phyloP scores from a whole-genome alignment of 495 filamentous ascomycete species.

The Chaetomidium leptoderma region DNA sequence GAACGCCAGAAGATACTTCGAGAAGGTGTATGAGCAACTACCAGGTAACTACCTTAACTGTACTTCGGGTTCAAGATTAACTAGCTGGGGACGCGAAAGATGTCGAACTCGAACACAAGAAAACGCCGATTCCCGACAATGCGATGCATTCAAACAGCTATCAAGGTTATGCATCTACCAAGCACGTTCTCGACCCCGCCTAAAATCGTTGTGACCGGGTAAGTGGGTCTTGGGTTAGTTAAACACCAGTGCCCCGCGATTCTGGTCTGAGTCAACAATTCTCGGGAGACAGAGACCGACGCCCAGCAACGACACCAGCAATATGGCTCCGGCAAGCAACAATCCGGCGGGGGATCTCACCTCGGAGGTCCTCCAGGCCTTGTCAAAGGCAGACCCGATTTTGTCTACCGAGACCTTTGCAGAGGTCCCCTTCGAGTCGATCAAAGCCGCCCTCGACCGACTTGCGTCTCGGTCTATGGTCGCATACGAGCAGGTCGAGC shows the following conservation, averaged over 20 bases:
- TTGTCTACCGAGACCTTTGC: slow-evolving; percentile 75
- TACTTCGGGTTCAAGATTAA: too few relatives aligned
- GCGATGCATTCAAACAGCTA: neutral
- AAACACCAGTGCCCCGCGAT: slow-evolving; percentile 21
- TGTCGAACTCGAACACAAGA: too few relatives aligned
- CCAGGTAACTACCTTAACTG: too few relatives aligned
- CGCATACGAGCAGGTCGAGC: slow-evolving; percentile 72
- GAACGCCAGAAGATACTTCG: too few relatives aligned
- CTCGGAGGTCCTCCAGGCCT: slow-evolving; percentile 59
- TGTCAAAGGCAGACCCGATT: slow-evolving; percentile 62
- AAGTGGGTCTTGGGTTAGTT: slow-evolving; percentile 7
- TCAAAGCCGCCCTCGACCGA: slow-evolving; percentile 85
- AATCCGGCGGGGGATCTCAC: slow-evolving; percentile 51
- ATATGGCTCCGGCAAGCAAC: slow-evolving; percentile 18
- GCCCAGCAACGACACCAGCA: slow-evolving; percentile 7
- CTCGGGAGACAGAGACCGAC: neutral
- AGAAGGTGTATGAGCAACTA: too few relatives aligned
- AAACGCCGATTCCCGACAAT: neutral
- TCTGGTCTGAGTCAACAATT: slow-evolving; percentile 23
- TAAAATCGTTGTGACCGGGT: slow-evolving; percentile 11
- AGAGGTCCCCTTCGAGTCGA: slow-evolving; percentile 57
- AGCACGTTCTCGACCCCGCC: slow-evolving; percentile 2
- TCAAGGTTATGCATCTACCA: slow-evolving; percentile 5
- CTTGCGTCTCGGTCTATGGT: slow-evolving; percentile 82
- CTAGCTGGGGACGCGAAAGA: too few relatives aligned